These are phyloP conservation scores for Mycena floridula DNA, from an alignment of 768 basidiomycete genomes.

Conservation along the genomic window DNA sequence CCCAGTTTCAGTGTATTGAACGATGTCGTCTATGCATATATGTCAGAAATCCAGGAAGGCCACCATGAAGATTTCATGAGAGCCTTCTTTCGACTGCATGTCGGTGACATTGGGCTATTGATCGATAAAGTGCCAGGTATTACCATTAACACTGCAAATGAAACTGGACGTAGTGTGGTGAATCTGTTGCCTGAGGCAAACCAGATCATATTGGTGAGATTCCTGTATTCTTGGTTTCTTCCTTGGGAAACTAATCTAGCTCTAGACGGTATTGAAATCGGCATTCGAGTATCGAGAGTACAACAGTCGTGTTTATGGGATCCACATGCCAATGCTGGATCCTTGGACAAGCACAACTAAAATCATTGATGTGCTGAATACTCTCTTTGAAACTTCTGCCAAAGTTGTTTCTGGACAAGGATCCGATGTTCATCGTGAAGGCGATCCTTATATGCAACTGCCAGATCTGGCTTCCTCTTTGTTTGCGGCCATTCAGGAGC, in stretches of 20 bases:
- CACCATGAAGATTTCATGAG: conserved; percentile 74
- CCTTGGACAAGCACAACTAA: conserved; percentile 79
- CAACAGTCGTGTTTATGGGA: conserved; percentile 70
- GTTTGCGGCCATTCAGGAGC: conserved; percentile 63
- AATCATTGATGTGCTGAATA: conserved; percentile 62
- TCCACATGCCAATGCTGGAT: conserved; percentile 61
- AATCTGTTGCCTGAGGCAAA: conserved; percentile 61
- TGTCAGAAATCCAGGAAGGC: conserved; percentile 49
- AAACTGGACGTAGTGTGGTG: conserved; percentile 36
- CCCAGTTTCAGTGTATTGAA: conserved; percentile 60
- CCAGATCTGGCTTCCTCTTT: conserved; percentile 58
- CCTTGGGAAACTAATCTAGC: no score
- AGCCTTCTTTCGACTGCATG: conserved; percentile 73
- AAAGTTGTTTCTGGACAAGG: conserved; percentile 30
- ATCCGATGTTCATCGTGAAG: conserved; percentile 16
- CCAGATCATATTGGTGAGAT: conserved; percentile 58
- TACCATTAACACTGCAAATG: conserved; percentile 35
- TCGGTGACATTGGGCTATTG: conserved; percentile 60
- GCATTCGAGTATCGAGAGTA: conserved; percentile 71
- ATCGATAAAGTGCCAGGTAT: conserved; percentile 54
- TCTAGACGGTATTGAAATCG: conserved; percentile 70
- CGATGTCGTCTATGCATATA: conserved; percentile 64
- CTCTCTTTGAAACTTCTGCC: conserved; percentile 66
- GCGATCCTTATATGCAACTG: conserved; percentile 46
- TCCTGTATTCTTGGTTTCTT: not conserved